These are phyloP conservation scores for Gossypium rotundifolium DNA, from an alignment of 345 rosid species.

Conservation along the genomic window DNA sequence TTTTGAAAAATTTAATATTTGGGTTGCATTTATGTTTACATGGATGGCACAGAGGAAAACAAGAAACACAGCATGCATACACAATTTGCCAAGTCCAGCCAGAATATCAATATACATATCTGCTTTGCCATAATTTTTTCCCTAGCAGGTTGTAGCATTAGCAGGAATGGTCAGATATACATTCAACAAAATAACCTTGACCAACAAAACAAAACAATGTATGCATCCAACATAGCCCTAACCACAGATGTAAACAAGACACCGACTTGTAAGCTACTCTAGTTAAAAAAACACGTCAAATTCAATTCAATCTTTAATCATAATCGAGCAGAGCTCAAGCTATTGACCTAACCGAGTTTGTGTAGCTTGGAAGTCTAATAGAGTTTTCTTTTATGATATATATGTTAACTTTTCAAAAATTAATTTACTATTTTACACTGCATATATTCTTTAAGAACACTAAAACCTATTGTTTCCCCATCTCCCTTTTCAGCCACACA, in stretches of 20 bases:
- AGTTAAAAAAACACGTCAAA: not conserved
- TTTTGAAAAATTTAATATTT: not conserved
- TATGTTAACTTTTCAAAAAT: not conserved
- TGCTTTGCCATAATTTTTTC: not conserved
- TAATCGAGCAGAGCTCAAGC: too few relatives aligned
- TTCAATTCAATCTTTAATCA: too few relatives aligned
- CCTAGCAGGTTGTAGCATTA: not conserved
- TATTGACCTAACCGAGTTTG: too few relatives aligned
- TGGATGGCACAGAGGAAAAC: not conserved
- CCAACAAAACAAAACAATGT: not conserved
- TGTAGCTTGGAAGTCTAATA: too few relatives aligned
- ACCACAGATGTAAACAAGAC: too few relatives aligned
- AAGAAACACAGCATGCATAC: not conserved
- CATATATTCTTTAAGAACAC: not conserved
- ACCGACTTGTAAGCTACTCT: not conserved
- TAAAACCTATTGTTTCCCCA: not conserved
- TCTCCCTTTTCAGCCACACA: too few relatives aligned
- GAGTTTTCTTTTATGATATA: too few relatives aligned
- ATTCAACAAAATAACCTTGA: not conserved
- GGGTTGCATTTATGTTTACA: not conserved
- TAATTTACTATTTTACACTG: not conserved
- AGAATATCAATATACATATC: not conserved
- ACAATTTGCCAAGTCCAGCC: not conserved
- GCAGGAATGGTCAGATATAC: not conserved
- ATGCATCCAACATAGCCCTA: not conserved